Evolutionary conservation across 805 yeast genomes (phyloP).

Genomic region (Wickerhamomyces mucosus): DNA sequence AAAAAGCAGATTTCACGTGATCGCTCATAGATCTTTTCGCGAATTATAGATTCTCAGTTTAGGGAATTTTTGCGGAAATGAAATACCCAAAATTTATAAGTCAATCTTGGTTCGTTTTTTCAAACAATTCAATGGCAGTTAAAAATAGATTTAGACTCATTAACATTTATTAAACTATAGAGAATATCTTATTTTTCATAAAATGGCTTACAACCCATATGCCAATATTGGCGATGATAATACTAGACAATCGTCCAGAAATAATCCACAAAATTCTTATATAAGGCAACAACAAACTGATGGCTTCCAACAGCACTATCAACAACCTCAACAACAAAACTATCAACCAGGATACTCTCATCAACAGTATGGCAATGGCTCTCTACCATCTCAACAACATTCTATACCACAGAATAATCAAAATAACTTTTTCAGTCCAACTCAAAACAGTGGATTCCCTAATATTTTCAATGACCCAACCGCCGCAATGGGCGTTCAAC

Average conservation of each 20-base stretch:
- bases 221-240: slow-evolving; percentile 21
- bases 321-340: slow-evolving; percentile 19
- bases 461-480: slow-evolving; percentile 67
- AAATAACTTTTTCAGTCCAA: slow-evolving; percentile 5
- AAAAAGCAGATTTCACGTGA: too few relatives aligned
- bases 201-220: slow-evolving; percentile 41
- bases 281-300: slow-evolving; percentile 14
- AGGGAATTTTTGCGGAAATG: too few relatives aligned
- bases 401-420: slow-evolving; percentile 6
- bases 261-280: slow-evolving; percentile 16
- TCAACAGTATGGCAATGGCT: slow-evolving; percentile 8
- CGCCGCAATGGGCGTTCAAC: slow-evolving; percentile 76
- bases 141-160: too few relatives aligned
- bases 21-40: too few relatives aligned
- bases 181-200: too few relatives aligned
- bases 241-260: slow-evolving; percentile 11
- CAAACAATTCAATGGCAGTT: neutral
- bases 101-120: neutral
- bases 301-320: slow-evolving; percentile 12
- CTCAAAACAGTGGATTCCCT: slow-evolving; percentile 17
- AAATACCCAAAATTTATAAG: too few relatives aligned
- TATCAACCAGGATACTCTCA: slow-evolving; percentile 18
- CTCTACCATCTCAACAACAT: slow-evolving; percentile 8
- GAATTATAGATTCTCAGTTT: too few relatives aligned
- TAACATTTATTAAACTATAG: too few relatives aligned